phyloP scores from a whole-genome alignment of 177 flowering plant species.

The Vitis hybrid region DNA sequence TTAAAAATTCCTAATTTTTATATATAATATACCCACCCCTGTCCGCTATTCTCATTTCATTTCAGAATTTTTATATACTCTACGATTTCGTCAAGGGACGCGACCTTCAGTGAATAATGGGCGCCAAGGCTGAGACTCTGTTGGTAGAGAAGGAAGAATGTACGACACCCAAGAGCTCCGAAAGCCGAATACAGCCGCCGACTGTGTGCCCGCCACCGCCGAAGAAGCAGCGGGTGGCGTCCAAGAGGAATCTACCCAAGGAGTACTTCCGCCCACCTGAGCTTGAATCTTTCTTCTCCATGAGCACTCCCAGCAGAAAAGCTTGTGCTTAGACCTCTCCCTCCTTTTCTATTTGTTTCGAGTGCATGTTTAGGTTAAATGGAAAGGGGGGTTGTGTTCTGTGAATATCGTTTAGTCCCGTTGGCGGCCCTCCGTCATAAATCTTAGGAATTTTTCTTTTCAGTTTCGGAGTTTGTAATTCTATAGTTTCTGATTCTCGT shows the following conservation, averaged over 20 bases:
- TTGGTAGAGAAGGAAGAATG: conserved; percentile 31
- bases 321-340: conserved; percentile 17
- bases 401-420: no score
- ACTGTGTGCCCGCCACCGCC: conserved; percentile 44
- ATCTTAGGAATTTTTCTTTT: no score
- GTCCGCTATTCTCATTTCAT: neutral
- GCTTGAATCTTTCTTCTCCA: conserved; percentile 33
- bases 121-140: neutral
- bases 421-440: no score
- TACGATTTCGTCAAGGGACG: no score
- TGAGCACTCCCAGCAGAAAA: conserved; percentile 13
- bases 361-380: no score
- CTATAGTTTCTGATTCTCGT: no score
- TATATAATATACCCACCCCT: neutral
- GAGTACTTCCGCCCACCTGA: conserved; percentile 44
- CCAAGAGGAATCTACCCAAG: conserved; percentile 31
- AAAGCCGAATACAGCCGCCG: conserved; percentile 29
- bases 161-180: conserved; percentile 31
- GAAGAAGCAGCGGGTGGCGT: conserved; percentile 28
- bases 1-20: neutral
- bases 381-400: no score
- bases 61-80: no score
- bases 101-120: no score
- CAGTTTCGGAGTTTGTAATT: no score
- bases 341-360: no score